These are phyloP conservation scores for Geosmithia flava DNA, from an alignment of 2,329 filamentous ascomycete genomes.

Conservation along the genomic window DNA sequence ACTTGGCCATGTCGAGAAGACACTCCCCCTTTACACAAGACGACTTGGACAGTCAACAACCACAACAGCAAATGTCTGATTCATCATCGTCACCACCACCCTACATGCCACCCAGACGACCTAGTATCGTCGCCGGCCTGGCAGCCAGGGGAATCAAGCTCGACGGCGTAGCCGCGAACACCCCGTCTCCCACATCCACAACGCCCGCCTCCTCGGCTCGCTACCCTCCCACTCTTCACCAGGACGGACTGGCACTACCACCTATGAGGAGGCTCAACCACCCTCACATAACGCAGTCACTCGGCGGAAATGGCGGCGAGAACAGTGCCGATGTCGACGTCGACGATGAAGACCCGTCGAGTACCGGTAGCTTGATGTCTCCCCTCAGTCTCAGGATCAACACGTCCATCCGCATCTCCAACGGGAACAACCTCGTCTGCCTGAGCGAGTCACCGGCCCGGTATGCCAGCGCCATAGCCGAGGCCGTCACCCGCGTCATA, in stretches of 20 bases:
- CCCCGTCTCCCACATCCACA: too few species aligned
- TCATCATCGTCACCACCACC: slow-evolving; percentile 5
- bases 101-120: slow-evolving; percentile 4
- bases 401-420: slow-evolving; percentile 30
- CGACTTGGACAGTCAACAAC: not conserved
- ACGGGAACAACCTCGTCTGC: slow-evolving; percentile 35
- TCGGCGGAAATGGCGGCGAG: not conserved
- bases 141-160: not conserved
- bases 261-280: not conserved
- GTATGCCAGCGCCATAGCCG: slow-evolving; percentile 28
- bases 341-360: slow-evolving; percentile 8
- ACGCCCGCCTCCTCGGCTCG: not conserved
- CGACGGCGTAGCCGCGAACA: not conserved
- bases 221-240: not conserved
- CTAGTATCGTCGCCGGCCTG: not conserved
- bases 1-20: not conserved
- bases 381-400: slow-evolving; percentile 35
- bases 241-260: not conserved
- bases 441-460: slow-evolving; percentile 23
- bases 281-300: not conserved
- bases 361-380: slow-evolving; percentile 9
- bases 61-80: not conserved
- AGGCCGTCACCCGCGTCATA: slow-evolving; percentile 30
- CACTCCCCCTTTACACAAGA: not conserved
- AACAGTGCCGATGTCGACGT: not conserved